Conservation (phyloP, 805 yeast genomes). For the Kurtzmaniella cleridarum region DNA sequence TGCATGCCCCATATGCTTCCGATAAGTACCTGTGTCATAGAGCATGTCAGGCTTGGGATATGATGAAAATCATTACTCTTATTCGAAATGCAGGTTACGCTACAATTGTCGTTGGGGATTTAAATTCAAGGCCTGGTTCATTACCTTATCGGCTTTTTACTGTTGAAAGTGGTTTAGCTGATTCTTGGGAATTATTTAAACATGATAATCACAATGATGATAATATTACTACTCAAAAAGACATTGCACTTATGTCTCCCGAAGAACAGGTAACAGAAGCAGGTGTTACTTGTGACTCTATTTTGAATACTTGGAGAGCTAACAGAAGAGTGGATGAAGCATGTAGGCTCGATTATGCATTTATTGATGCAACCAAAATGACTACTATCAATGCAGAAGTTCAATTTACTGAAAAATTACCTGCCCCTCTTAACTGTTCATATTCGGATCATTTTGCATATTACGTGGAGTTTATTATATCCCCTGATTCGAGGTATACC, state of each 20-base stretch:
- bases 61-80: constrained; percentile 58
- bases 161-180: constrained; percentile 60
- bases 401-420: constrained; percentile 64
- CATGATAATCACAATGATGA: constrained; percentile 42
- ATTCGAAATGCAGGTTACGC: constrained; percentile 73
- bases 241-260: constrained; percentile 24
- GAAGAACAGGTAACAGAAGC: constrained; percentile 59
- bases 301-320: constrained; percentile 80
- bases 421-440: constrained; percentile 50
- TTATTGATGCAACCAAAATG: constrained; percentile 56
- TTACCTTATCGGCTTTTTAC: constrained; percentile 74
- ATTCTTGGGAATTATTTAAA: constrained; percentile 71
- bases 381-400: constrained; percentile 61
- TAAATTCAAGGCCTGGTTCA: constrained; percentile 84
- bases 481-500: not conserved
- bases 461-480: constrained; percentile 23
- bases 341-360: constrained; percentile 84
- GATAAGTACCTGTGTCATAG: constrained; percentile 74
- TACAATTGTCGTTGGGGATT: constrained; percentile 86
- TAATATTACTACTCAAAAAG: constrained; percentile 7
- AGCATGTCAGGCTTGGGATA: constrained; percentile 95
- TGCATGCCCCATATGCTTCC: constrained; percentile 92
- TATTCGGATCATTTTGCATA: constrained; percentile 94
- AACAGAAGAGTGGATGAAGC: constrained; percentile 58
- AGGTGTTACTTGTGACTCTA: constrained; percentile 88